A percentile compares a stretch with the other conserved stretches of the same genome.
These are phyloP conservation scores for Coccomyxa sp. DNA, from an alignment of 139 green algal genomes.

Conservation along the genomic window DNA sequence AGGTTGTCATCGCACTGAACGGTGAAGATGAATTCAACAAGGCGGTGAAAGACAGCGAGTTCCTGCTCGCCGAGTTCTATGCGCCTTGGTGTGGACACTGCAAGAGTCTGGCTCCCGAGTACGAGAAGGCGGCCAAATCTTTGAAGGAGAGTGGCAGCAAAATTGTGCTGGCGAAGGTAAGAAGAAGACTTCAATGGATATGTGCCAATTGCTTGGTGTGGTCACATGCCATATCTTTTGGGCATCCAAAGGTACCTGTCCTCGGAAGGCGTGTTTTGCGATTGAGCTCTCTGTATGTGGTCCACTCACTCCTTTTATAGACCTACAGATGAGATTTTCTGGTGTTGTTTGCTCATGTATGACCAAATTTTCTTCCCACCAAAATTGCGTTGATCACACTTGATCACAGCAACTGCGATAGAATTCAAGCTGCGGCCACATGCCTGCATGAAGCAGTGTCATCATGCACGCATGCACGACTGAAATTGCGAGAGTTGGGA, in stretches of 20 bases:
- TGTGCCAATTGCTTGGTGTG: background rate
- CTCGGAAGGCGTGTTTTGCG: background rate
- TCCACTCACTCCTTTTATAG: too few relatives aligned
- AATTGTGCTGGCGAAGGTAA: slow-evolving; percentile 30
- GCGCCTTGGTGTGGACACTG: slow-evolving; percentile 28
- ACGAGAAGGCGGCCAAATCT: slow-evolving; percentile 24
- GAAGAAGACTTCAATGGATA: background rate
- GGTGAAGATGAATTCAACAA: slow-evolving; percentile 17
- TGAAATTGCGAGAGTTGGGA: too few relatives aligned
- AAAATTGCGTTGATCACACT: too few relatives aligned
- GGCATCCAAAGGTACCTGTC: background rate
- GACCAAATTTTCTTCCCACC: too few relatives aligned
- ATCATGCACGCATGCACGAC: too few relatives aligned
- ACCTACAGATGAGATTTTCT: too few relatives aligned
- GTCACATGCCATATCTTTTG: background rate
- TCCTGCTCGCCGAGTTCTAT: slow-evolving; percentile 27
- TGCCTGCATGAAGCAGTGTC: too few relatives aligned
- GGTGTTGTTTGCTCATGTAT: too few relatives aligned
- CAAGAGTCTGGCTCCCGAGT: slow-evolving; percentile 37
- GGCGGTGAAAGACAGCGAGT: slow-evolving; percentile 12
- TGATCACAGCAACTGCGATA: too few relatives aligned
- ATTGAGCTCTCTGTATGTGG: background rate
- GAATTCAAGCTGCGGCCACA: too few relatives aligned
- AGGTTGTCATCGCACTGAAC: slow-evolving; percentile 15
- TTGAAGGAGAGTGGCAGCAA: slow-evolving; percentile 18